phyloP scores from a whole-genome alignment of 208 protist genomes.

The Leishmania tarentolae region DNA sequence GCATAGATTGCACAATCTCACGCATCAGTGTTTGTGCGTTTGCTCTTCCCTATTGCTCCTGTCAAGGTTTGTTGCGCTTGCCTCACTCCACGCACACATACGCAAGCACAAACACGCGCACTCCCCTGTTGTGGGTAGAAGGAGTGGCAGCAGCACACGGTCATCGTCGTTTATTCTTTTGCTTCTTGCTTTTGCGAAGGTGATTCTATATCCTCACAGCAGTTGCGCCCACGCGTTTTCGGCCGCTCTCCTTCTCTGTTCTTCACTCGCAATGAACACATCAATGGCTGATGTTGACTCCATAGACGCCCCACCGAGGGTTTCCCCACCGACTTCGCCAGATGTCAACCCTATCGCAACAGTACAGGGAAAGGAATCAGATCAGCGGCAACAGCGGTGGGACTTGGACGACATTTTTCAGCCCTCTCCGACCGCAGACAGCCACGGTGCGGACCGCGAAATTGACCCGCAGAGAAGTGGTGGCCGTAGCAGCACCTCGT shows the following conservation, averaged over 20 bases:
- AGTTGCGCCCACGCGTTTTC: neutral
- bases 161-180: neutral
- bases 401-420: constrained; percentile 30
- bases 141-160: neutral
- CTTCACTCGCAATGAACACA: constrained; percentile 9
- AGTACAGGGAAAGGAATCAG: too few relatives aligned
- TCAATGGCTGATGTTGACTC: constrained; percentile 29
- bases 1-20: neutral
- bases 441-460: neutral
- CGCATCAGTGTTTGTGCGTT: neutral
- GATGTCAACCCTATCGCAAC: neutral
- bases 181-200: neutral
- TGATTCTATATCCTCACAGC: neutral
- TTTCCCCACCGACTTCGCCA: constrained; percentile 1
- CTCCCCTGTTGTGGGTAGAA: neutral
- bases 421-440: constrained; percentile 2
- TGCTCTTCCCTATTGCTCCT: neutral
- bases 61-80: neutral
- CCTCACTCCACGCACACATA: neutral
- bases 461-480: neutral
- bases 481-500: neutral
- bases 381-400: constrained; percentile 1
- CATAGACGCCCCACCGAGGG: constrained; percentile 21
- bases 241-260: neutral
- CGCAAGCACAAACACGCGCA: neutral